A percentile compares a stretch with the other conserved stretches of the same genome.
Conservation (phyloP, 2,329 filamentous ascomycete genomes). For the Aspergillus costaricaensis region DNA sequence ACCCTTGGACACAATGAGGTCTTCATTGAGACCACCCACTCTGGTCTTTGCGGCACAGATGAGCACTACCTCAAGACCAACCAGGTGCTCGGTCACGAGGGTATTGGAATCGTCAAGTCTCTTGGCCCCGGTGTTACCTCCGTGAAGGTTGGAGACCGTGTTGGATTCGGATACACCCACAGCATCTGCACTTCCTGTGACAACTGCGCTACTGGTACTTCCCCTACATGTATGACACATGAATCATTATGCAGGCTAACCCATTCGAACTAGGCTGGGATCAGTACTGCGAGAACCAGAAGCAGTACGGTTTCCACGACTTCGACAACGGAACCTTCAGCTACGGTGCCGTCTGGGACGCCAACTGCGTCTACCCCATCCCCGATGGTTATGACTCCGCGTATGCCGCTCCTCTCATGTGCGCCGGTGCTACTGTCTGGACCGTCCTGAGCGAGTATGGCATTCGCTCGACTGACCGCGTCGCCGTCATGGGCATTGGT, state of each 20-base stretch:
- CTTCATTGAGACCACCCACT: constrained; percentile 25
- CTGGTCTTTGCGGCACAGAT: constrained; percentile 29
- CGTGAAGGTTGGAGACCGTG: constrained; percentile 47
- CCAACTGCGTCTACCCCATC: constrained; percentile 15
- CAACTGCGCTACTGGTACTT: constrained; percentile 28
- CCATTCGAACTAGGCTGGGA: constrained; percentile 16
- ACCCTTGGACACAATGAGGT: constrained; percentile 18
- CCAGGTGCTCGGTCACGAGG: constrained; percentile 54
- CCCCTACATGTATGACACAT: too few species aligned
- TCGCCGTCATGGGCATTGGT: constrained; percentile 16
- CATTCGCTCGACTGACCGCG: constrained; percentile 12
- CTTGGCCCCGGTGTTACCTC: constrained; percentile 47
- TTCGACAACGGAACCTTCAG: constrained; percentile 36
- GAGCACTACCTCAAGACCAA: constrained; percentile 21
- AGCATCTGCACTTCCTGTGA: constrained; percentile 33
- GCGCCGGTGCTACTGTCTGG: constrained; percentile 15
- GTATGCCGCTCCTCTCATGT: constrained; percentile 18
- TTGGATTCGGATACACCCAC: constrained; percentile 36
- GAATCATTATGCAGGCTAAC: background rate
- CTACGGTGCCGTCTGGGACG: constrained; percentile 33
- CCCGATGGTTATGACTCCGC: background rate
- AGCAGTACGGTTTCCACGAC: constrained; percentile 30
- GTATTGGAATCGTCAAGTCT: constrained; percentile 52
- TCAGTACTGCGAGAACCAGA: constrained; percentile 27
- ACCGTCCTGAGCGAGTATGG: constrained; percentile 12